Evolutionary conservation across 129 eudicot genomes (phyloP), one percentile per base, ranked within the genome.

Genomic region (Pulicaria dysenterica): DNA sequence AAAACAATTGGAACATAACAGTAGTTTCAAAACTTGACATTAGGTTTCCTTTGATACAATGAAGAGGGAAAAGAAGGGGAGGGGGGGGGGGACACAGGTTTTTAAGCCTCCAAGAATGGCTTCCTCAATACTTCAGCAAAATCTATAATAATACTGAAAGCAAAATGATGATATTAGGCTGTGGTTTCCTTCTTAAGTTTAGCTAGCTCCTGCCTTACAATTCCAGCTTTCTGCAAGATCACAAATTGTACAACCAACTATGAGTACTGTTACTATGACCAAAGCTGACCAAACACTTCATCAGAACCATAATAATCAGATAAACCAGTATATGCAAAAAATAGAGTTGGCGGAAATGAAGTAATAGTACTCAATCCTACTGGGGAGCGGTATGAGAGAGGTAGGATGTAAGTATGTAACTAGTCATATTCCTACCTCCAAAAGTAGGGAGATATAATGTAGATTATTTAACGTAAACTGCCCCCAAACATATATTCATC

Each of bases 161-260:
- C 55, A 57, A 59, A 77, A 69, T 37, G 37, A 42, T 48, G 31
- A 47, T 16, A 17, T 53, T 73, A 83, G 51, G 79, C 75, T 19
- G 81, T 51, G 13, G 72, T 79, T 50, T 77, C 79, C 84, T 83
- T 83, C 70, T 83, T 83, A 47, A 83, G 82, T 73, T 79, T 79
- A 5, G 84, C 84, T 3, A 83, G 69, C 15, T 83, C 87, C 69
- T 79, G 84, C 87, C 82, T 83, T 24, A 83, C 87, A 70, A 83
- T 84, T 50, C 84, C 87, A 64, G 84, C 87, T 61, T 79, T 83
- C 87, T 79, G 84, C 79, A 75, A 71, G 8, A 42, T 64, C 69
- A 70, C 47, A 82, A 71, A 36, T 19, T 37, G 58, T 36, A 76
- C 48, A 17, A 37, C 17, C 45, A 55, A 4, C 45, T 44, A 38